Evolutionary conservation across 192 early-diverging fungal species (phyloP), one percentile per base, ranked within the genome.

Genomic region (Mortierella hygrophila): DNA sequence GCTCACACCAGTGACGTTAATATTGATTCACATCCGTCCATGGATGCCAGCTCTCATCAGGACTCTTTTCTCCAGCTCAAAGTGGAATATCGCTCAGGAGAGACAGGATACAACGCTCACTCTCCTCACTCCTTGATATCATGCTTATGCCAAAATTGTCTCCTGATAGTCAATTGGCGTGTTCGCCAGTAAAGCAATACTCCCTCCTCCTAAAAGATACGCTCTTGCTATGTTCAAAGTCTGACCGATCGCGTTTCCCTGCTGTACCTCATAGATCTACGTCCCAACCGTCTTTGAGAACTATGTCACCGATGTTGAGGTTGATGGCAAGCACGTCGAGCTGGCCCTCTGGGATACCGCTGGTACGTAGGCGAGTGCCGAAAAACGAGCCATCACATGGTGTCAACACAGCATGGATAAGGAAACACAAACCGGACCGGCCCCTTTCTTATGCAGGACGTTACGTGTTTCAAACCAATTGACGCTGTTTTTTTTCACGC

Each of bases 271-370:
- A 44, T 81, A 94, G 93, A 88, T 91, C 68, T 94, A 95, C 75
- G 93, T 94, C 57, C 94, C 94, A 63, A 95, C 94, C 46, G 94
- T 95, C 41, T 95, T 95, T 82, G 94, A 95, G 84, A 94, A 93
- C 87, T 93, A 94, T 83, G 94, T 95, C 46, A 91, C 93, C 55
- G 93, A 95, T 68, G 90, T 95, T 37, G 89, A 92, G 71, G 92
- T 95, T 47, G 94, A 95, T 82, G 91, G 91, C 74, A 92, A 89
- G 86, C 90, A 90, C 35, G 93, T 95, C 52, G 93, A 95, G 88
- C 89, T 95, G 38, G 92, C 92, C 18, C 89, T 95, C 63, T 95
- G 94, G 94, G 94, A 95, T 93, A 95, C 94, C 60, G 93, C 94
- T 74, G 94, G 94, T 89, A 93, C 89, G 70, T 46, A 77, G 16